These are phyloP conservation scores for Babesia caballi DNA, from an alignment of 169 alveolate species.

Conservation along the genomic window DNA sequence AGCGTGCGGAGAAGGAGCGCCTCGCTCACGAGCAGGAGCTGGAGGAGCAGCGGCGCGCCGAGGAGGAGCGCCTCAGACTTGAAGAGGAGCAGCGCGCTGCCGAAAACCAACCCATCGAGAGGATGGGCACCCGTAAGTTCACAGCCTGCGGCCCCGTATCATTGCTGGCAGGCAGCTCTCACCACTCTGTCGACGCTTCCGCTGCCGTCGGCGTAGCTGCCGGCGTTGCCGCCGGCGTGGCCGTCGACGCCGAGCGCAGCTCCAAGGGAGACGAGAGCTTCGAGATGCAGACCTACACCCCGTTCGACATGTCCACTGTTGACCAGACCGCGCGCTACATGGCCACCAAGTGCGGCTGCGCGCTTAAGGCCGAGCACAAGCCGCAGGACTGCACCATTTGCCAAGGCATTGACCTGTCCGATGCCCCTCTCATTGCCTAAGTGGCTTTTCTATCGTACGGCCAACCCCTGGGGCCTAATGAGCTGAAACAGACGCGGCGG, in stretches of 20 bases:
- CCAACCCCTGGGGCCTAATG: no score
- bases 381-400: conserved; percentile 50
- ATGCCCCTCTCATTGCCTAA: conserved; percentile 66
- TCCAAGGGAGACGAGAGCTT: background rate
- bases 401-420: conserved; percentile 62
- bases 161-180: background rate
- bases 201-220: background rate
- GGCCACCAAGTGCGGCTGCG: conserved; percentile 61
- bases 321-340: conserved; percentile 58
- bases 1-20: background rate
- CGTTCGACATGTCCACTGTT: conserved; percentile 61
- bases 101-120: background rate
- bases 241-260: background rate
- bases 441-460: conserved; percentile 1
- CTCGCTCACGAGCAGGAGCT: background rate
- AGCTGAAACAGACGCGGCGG: no score
- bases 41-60: background rate
- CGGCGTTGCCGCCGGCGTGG: no score
- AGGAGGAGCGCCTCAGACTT: background rate
- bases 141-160: background rate
- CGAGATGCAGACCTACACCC: conserved; percentile 55
- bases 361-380: conserved; percentile 36
- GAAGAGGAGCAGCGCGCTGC: background rate
- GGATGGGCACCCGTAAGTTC: background rate
- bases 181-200: background rate